Base-by-base conservation (phyloP, 441 rosid species). In the Populus hybrid region DNA sequence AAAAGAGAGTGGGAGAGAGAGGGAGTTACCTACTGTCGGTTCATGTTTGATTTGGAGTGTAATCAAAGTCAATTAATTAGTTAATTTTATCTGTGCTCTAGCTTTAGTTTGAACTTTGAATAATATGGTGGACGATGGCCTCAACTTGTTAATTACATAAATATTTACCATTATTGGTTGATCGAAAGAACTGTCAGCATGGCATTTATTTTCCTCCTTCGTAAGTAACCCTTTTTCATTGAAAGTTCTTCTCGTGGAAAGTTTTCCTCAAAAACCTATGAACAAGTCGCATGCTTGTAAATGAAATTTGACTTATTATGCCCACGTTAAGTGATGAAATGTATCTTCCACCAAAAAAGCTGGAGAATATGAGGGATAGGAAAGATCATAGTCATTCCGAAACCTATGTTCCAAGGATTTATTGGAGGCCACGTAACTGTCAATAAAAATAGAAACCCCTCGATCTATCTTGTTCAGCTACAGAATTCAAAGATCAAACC, bases 11-110 rank as follows among this genome's bases (percentile, higher is more conserved):
- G 36, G 14, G 14, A 42, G 50, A 70, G 40, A 72, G 76, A 6
- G 36, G 2, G 36, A 34, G 36, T 34, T 34, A 78, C 85, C 81
- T 57, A 76, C 73, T 50, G 50, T 70, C 75, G 75, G 76, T 35
- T 73, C 79, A 68, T 50, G 65, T 64, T 70, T 57, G 36, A 69
- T 75, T 73, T 83, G 57, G 86, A 86, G 90, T 84, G 71, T 57
- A 84, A 83, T 80, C 66, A 75, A 88, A 88, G 89, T 64, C 75
- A 74, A 67, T 73, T 50, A 54, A 24, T 81, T 74, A 50, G 79
- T 73, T 63, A 26, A 32, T n/a, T 75, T 34, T 20, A 26, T 8
- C 6, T 50, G 30, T 23, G 36, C 34, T 30, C 67, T 42, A 20
- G 1, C 63, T 57, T 5, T 54, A 18, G 61, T 16, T 54, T 57